Evolutionary conservation across 164 flowering plant species (phyloP), one percentile per base, ranked within the genome.

Genomic region (Berberis vulgaris): DNA sequence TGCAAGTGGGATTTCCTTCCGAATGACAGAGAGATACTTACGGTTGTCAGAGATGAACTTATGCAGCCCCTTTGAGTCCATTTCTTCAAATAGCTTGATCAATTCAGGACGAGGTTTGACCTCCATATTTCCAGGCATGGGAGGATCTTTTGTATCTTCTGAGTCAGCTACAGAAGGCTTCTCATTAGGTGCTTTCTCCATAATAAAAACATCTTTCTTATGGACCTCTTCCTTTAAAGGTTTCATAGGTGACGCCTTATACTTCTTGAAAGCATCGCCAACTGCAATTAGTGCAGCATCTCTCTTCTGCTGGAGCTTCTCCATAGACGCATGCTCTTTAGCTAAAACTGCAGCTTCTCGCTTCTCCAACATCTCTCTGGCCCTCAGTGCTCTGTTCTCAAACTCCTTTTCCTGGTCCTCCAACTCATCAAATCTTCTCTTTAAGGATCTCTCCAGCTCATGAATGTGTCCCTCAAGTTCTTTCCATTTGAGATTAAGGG

Each of bases 381-480:
- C 79, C 76, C 82, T 74, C 39, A 74, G 70, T 45, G 85, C 86
- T 79, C 83, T 91, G 68, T 61, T 77, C 71, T 85, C 81, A 69
- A 67, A 86, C 62, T 81, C 87, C 77, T 80, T 94, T 64, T 91
- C 96, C 69, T 91, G 95, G 71, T 83, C 86, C 73, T 91, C 96
- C 72, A 94, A 66, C 66, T 89, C 96, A 78, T 76, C 71, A 71
- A 91, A 89, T 38, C 96, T 88, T 69, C 86, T 85, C 80, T 87
- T 91, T 68, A 94, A 75, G 49, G 97, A 94, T 75, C 83, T 87
- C 74, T 94, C 91, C 50, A 94, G 90, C 66, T 96, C 96, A 68
- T 89, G 87, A 65, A 94, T 89, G 71, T 94, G 99, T 54, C 80
- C 97, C 72, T 89, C 97, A 50, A 94, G 88, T 76, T 91, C 94